phyloP scores from a whole-genome alignment of 2,329 filamentous ascomycete species.

The Cordyceps cateniannulata region DNA sequence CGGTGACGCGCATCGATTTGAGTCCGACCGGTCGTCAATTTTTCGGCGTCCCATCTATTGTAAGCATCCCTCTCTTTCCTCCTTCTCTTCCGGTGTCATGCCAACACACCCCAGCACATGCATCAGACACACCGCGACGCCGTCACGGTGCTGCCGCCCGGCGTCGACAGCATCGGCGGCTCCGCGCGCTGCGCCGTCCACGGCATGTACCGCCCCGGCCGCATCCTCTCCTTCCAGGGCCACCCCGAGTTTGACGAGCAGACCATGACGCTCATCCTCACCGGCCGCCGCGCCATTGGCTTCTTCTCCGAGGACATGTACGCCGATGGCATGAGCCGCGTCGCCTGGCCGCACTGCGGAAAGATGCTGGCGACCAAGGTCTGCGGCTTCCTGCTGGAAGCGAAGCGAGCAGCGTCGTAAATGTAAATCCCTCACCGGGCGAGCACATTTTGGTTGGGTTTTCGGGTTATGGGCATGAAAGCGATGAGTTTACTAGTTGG shows the following conservation, averaged over 20 bases:
- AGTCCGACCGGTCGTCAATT: constrained; percentile 33
- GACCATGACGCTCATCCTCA: constrained; percentile 32
- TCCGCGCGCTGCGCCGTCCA: constrained; percentile 37
- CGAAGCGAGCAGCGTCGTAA: background rate
- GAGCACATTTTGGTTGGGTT: background rate
- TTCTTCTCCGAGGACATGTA: constrained; percentile 23
- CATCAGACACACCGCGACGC: constrained; percentile 45
- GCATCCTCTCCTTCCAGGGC: constrained; percentile 38
- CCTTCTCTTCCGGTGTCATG: background rate
- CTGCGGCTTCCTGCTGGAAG: constrained; percentile 4
- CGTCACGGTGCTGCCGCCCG: constrained; percentile 32
- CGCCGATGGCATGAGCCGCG: constrained; percentile 22
- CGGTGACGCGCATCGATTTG: constrained; percentile 34
- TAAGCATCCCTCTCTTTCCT: constrained; percentile 14
- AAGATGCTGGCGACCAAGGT: constrained; percentile 8
- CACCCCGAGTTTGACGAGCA: constrained; percentile 39
- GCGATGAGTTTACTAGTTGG: constrained; percentile 1
- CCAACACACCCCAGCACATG: constrained; percentile 23
- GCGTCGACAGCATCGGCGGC: constrained; percentile 33
- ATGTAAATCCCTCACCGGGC: background rate
- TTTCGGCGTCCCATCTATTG: constrained; percentile 31
- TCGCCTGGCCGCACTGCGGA: constrained; percentile 11
- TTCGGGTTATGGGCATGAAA: constrained; percentile 1
- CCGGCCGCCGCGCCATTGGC: constrained; percentile 20
- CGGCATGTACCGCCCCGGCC: constrained; percentile 33